Evolutionary conservation across 441 rosid genomes (phyloP).

Genomic region (Melianthus villosus): DNA sequence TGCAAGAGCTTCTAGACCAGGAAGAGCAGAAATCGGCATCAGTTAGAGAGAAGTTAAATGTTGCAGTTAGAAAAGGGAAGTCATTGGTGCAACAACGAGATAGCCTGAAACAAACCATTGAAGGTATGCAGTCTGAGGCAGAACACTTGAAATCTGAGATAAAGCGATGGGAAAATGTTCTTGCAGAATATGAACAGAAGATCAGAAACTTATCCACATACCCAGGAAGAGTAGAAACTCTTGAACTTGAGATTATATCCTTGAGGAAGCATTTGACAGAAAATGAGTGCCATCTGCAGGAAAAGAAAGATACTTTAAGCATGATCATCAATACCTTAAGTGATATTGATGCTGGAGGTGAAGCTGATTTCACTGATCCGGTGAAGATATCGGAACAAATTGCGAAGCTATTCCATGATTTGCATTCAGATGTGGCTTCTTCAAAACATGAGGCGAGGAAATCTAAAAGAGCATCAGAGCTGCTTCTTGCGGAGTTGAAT

Average conservation of each 20-base stretch:
- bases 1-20: slow-evolving; percentile 53
- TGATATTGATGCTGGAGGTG: slow-evolving; percentile 47
- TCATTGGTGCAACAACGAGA: slow-evolving; percentile 87
- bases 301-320: slow-evolving; percentile 41
- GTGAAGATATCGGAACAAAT: slow-evolving; percentile 48
- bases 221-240: slow-evolving; percentile 33
- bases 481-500: slow-evolving; percentile 82
- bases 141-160: slow-evolving; percentile 58
- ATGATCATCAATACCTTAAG: slow-evolving; percentile 31
- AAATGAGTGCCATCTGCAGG: slow-evolving; percentile 45
- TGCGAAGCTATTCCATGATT: slow-evolving; percentile 33
- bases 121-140: slow-evolving; percentile 50
- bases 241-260: slow-evolving; percentile 49
- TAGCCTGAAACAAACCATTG: slow-evolving; percentile 63
- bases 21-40: slow-evolving; percentile 88
- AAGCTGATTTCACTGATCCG: slow-evolving; percentile 36
- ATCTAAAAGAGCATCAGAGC: slow-evolving; percentile 82
- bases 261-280: slow-evolving; percentile 52
- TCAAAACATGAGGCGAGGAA: slow-evolving; percentile 66
- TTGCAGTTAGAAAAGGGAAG: slow-evolving; percentile 97
- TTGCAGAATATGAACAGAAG: slow-evolving; percentile 46
- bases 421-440: slow-evolving; percentile 43
- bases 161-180: slow-evolving; percentile 32
- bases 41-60: slow-evolving; percentile 70
- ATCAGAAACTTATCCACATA: slow-evolving; percentile 38